Evolutionary conservation across 129 eudicot species (phyloP), one percentile per base, ranked within the genome.

Genomic region (Dittrichia graveolens): DNA sequence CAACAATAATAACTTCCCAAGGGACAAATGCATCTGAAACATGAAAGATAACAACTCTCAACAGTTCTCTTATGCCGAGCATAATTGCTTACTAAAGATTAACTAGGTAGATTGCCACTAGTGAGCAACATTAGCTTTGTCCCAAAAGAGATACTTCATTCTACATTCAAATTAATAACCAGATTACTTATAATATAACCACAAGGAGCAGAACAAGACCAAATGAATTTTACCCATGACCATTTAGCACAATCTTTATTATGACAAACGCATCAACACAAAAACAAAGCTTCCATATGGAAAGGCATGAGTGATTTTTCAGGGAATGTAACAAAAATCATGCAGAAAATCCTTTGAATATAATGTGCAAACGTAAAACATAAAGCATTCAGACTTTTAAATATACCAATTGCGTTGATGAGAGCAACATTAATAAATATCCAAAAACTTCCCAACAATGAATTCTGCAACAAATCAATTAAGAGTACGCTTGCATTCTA

Each of bases 11-110:
- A 91, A 80, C 86, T 91, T 91, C 72, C 69, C 76, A 59, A 91
- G 84, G 72, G 97, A 91, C 31, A 76, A 65, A 61, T 83, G 80
- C 97, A 91, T 91, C 97, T 91, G 84, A 45, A 50, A 61, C 64
- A 76, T 58, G 71, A 73, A 78, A 15, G 3, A 38, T 4, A 71
- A 34, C 41, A 61, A 53, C 37, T 69, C 6, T 61, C 53, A 70
- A 54, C 12, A 39, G n/a, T 69, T 61, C 16, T 46, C 12, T 56
- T 64, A 43, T 19, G 40, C 53, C 43, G 43, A 16, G 13, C 58
- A 58, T 52, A 18, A 37, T 3, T 59, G 31, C 31, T 24, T 24
- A 44, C 13, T 34, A 24, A 73, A 31, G 7, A 47, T 6, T 10
- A 46, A 61, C 46, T 7, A 61, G 18, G 59, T 43, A 72, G 44